Evolutionary conservation across 306 rosid species (phyloP).

Genomic region (Cyclanthera cordifolia): DNA sequence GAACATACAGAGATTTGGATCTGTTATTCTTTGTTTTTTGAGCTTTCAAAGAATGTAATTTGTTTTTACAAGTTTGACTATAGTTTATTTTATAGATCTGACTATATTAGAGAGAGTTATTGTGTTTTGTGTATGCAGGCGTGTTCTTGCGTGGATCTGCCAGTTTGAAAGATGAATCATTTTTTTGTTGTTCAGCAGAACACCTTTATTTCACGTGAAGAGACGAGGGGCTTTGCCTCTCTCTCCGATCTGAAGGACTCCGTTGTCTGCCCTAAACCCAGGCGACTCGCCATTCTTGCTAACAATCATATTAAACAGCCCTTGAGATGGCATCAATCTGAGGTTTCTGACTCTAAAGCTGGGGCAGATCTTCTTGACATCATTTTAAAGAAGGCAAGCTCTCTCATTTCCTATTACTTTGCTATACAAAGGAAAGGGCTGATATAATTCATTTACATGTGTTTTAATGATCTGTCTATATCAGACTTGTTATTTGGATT

Average conservation of each 20-base stretch:
- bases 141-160: conserved; percentile 43
- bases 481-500: background rate
- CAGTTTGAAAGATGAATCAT: conserved; percentile 47
- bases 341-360: conserved; percentile 40
- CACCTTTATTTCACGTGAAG: conserved; percentile 58
- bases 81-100: too few species aligned
- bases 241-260: conserved; percentile 43
- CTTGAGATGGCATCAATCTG: conserved; percentile 36
- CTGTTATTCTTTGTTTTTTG: background rate
- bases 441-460: background rate
- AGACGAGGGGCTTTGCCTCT: conserved; percentile 32
- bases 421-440: too few species aligned
- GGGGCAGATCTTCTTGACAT: conserved; percentile 73
- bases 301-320: conserved; percentile 29
- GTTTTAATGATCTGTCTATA: background rate
- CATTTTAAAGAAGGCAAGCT: conserved; percentile 51
- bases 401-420: background rate
- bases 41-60: background rate
- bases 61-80: too few species aligned
- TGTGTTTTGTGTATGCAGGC: conserved; percentile 34
- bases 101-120: too few species aligned
- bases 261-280: conserved; percentile 70
- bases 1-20: too few species aligned
- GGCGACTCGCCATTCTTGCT: conserved; percentile 52
- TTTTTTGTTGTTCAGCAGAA: conserved; percentile 59